Conservation (phyloP, 306 rosid genomes). For the Quercus dentata region DNA sequence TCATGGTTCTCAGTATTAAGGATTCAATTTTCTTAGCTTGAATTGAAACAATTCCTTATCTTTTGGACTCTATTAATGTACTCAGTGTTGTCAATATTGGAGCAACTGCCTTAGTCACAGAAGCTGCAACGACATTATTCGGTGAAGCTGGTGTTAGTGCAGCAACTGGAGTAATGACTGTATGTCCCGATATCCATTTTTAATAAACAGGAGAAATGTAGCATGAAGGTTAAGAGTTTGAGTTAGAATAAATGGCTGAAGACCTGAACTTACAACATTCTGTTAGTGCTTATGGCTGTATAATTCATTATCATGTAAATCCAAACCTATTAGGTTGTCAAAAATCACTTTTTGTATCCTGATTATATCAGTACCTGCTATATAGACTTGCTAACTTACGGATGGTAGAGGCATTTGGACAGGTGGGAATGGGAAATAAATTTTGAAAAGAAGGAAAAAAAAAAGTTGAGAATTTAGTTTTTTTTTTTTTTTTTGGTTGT, state of each 20-base stretch:
- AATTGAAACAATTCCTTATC: slow-evolving; percentile 35
- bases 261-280: slow-evolving; percentile 1
- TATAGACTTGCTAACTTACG: slow-evolving; percentile 29
- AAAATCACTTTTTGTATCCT: slow-evolving; percentile 20
- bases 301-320: slow-evolving; percentile 9
- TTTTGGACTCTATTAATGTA: slow-evolving; percentile 36
- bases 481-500: no score
- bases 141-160: slow-evolving; percentile 99
- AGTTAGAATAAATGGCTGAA: background rate
- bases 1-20: slow-evolving; percentile 13
- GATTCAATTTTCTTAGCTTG: slow-evolving; percentile 10
- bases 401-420: slow-evolving; percentile 14
- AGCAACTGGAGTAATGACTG: slow-evolving; percentile 99
- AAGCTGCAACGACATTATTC: slow-evolving; percentile 90
- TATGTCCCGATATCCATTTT: slow-evolving; percentile 42
- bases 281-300: slow-evolving; percentile 17
- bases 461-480: background rate
- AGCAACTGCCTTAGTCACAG: slow-evolving; percentile 94
- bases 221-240: background rate
- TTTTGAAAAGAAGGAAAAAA: background rate
- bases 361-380: slow-evolving; percentile 22
- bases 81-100: slow-evolving; percentile 94
- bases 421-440: background rate
- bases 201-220: slow-evolving; percentile 11
- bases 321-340: slow-evolving; percentile 11